A percentile compares a stretch with the other conserved stretches of the same genome.
Conservation (phyloP, 371 early-diverging fungal species). For the Fennellomyces sp. region DNA sequence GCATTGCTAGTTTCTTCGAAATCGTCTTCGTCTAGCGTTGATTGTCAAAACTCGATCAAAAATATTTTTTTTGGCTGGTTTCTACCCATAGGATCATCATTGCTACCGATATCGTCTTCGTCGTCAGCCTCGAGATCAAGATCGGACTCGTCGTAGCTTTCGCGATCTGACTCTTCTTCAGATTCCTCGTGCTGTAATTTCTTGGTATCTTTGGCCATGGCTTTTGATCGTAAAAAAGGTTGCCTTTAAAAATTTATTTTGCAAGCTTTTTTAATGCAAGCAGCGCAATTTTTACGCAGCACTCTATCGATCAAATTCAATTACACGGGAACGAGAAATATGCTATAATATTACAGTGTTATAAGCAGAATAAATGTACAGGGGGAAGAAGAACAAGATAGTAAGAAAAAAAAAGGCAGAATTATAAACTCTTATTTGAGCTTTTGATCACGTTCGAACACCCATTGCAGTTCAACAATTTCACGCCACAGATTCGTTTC, state of each 20-base stretch:
- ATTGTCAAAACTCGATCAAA: background rate
- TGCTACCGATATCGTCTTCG: conserved; percentile 18
- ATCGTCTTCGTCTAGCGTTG: conserved; percentile 23
- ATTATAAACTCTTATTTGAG: conserved; percentile 16
- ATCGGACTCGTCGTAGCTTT: conserved; percentile 19
- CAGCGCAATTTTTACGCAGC: no score
- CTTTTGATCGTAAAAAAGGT: background rate
- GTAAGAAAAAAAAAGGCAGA: background rate
- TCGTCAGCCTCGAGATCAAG: conserved; percentile 23
- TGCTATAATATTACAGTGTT: background rate
- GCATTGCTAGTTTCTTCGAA: background rate
- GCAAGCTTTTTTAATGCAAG: background rate
- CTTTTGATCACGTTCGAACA: conserved; percentile 49
- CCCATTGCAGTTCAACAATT: conserved; percentile 50
- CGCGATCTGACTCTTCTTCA: conserved; percentile 1
- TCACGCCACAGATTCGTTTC: conserved; percentile 45
- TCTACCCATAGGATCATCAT: conserved; percentile 5
- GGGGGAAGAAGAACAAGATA: background rate
- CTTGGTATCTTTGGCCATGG: conserved; percentile 6
- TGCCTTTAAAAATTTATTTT: background rate
- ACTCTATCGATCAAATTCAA: no score
- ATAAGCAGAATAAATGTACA: conserved; percentile 5
- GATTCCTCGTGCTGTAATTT: conserved; percentile 7
- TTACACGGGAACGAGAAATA: no score
- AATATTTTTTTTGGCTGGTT: background rate